Evolutionary conservation across 352 stramenopile species (phyloP), one percentile per base, ranked within the genome.

Genomic region (Phytophthora litchii): DNA sequence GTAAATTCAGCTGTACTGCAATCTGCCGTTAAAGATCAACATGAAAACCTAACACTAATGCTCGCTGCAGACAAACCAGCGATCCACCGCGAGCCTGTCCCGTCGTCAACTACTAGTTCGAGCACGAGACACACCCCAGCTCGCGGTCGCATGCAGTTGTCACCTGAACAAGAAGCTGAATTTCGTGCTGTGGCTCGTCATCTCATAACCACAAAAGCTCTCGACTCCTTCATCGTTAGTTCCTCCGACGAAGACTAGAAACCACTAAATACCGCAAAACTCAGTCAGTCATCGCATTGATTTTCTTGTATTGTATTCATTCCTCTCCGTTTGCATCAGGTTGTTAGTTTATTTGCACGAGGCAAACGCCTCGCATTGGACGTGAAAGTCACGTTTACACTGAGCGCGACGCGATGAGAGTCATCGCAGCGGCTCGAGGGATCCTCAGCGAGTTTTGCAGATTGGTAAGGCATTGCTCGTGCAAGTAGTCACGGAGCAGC

Each of bases 401-500:
- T 12, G 61, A 59, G 31, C 64, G 68, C 17, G 64, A 73, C 41
- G 63, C 50, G 21, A 76, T 78, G 49, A 93, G 85, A 53, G 67
- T 80, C 21, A 91, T 41, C 31, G 84, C 82, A 2, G 79, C 67
- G 12, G 80, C 77, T 42, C 84, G 64, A 4, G 84, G 83, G 55
- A 92, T 34, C 31, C 57, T 70, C 54, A 93, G 74, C 38, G 84
- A 88, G 23, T 73, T 73, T 53, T 93, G 84, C 61, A 92, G 69
- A 17, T 83, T 89, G 46, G 60, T 47, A 9, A 93, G 70, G 34
- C 84, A 90, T 54, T 93, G 84, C 64, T 93, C 84, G 48, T 93
- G 72, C 54, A 93, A 76, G 27, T 88, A 83, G 27, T 93, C 84
- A 32, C 82, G 82, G n/a, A 93, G 83, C 14, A 93, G 67, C 35